Conservation (phyloP, 768 basidiomycete genomes). For the Chiua virens region DNA sequence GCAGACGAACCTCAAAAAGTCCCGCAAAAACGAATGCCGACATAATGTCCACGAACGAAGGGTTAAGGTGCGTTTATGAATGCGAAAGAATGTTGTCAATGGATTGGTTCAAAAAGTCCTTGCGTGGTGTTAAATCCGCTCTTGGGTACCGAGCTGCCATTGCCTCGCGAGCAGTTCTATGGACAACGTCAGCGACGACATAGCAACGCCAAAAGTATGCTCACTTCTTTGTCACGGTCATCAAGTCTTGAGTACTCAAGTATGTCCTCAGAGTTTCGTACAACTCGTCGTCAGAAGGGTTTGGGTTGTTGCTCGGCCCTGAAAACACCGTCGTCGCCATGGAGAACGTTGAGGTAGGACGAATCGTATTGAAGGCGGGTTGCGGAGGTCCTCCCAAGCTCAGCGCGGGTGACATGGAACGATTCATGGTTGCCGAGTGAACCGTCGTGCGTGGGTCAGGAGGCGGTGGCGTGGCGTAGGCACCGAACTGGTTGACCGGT, state of each 20-base stretch:
- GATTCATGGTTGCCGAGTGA: slow-evolving; percentile 46
- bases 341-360: slow-evolving; percentile 60
- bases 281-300: slow-evolving; percentile 63
- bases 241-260: slow-evolving; percentile 64
- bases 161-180: slow-evolving; percentile 61
- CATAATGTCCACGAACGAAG: slow-evolving; percentile 1
- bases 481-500: slow-evolving; percentile 36
- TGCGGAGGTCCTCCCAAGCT: slow-evolving; percentile 31
- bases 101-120: slow-evolving; percentile 65
- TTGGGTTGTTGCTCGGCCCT: slow-evolving; percentile 48
- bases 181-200: background rate
- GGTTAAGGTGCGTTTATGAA: slow-evolving; percentile 34
- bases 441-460: slow-evolving; percentile 47
- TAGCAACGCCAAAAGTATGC: slow-evolving; percentile 15
- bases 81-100: slow-evolving; percentile 67
- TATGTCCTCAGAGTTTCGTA: slow-evolving; percentile 54
- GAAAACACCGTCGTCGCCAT: slow-evolving; percentile 58
- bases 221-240: slow-evolving; percentile 72
- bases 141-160: slow-evolving; percentile 63
- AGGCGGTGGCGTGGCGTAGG: slow-evolving; percentile 31
- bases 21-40: background rate
- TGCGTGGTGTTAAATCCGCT: slow-evolving; percentile 55
- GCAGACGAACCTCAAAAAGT: background rate
- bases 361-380: slow-evolving; percentile 29
- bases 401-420: slow-evolving; percentile 33